Percentiles rank a stretch among this genome's conserved stretches.
Evolutionary conservation across 495 filamentous ascomycete species (phyloP).

Genomic region (Astrocystis sublimbata): DNA sequence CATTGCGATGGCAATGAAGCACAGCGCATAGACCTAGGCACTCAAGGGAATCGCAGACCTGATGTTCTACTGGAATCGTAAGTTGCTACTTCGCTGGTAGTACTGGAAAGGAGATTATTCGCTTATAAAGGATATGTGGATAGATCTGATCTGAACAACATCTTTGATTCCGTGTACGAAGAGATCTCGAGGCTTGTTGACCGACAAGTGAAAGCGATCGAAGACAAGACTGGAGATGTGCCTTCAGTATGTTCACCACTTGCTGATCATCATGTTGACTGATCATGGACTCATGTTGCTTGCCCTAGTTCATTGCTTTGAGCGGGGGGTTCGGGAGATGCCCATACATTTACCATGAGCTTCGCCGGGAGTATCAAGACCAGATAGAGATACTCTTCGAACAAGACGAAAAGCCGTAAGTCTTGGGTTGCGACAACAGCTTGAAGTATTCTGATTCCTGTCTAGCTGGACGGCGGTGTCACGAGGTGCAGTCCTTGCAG

Average conservation of each 20-base stretch:
- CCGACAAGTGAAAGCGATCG: background rate
- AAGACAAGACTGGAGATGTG: background rate
- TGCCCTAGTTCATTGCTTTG: constrained; percentile 10
- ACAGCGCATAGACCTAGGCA: background rate
- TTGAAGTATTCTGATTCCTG: background rate
- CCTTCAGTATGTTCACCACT: background rate
- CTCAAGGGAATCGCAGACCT: background rate
- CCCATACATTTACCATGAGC: background rate
- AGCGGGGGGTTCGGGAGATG: constrained; percentile 7
- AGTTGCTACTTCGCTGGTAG: background rate
- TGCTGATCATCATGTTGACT: no score
- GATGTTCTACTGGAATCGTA: background rate
- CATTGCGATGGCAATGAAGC: background rate
- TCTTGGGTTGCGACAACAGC: background rate
- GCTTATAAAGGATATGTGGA: background rate
- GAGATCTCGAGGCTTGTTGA: background rate
- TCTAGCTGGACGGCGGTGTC: constrained; percentile 2
- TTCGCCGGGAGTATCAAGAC: background rate
- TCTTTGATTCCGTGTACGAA: constrained; percentile 3
- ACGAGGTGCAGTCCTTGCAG: background rate
- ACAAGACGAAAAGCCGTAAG: background rate
- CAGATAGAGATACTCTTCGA: constrained; percentile 2
- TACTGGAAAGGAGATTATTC: background rate
- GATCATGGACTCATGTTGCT: no score
- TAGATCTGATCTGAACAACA: background rate